Conservation (phyloP, 2,329 filamentous ascomycete species). For the Aspergillus fijiensis region DNA sequence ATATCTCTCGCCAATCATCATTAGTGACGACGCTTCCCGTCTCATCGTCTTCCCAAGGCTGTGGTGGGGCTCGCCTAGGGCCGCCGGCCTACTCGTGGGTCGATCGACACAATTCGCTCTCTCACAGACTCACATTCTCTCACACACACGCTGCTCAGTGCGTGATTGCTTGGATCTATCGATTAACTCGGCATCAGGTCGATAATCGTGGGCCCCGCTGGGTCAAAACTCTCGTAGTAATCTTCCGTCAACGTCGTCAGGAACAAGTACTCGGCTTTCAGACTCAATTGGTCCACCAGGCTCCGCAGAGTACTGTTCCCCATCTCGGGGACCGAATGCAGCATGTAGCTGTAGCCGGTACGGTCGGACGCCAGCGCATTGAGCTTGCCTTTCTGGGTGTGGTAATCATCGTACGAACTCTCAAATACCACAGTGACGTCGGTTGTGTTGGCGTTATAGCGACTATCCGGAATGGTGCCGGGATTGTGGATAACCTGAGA, state of each 20-base stretch:
- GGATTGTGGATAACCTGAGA: constrained; percentile 18
- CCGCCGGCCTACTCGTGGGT: background rate
- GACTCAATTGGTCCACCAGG: constrained; percentile 12
- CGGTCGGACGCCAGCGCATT: background rate
- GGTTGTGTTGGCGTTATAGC: constrained; percentile 7
- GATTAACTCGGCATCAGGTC: constrained; percentile 12
- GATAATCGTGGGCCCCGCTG: constrained; percentile 7
- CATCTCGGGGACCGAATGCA: constrained; percentile 14
- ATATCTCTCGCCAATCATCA: constrained; percentile 6
- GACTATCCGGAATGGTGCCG: constrained; percentile 15
- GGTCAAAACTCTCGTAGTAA: constrained; percentile 17
- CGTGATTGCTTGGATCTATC: background rate
- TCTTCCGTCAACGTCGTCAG: constrained; percentile 5
- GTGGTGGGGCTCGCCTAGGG: no score
- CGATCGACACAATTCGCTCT: background rate
- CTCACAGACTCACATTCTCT: no score
- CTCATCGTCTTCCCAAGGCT: no score
- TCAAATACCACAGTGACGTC: constrained; percentile 18
- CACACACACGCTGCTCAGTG: no score
- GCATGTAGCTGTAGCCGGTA: constrained; percentile 10
- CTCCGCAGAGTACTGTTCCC: constrained; percentile 4
- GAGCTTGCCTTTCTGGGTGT: background rate
- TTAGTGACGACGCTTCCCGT: background rate
- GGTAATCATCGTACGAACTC: constrained; percentile 13
- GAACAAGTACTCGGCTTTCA: constrained; percentile 14